A percentile compares a stretch with the other conserved stretches of the same genome.
Conservation (phyloP, 192 early-diverging fungal genomes). For the Backusella tuberculispora region DNA sequence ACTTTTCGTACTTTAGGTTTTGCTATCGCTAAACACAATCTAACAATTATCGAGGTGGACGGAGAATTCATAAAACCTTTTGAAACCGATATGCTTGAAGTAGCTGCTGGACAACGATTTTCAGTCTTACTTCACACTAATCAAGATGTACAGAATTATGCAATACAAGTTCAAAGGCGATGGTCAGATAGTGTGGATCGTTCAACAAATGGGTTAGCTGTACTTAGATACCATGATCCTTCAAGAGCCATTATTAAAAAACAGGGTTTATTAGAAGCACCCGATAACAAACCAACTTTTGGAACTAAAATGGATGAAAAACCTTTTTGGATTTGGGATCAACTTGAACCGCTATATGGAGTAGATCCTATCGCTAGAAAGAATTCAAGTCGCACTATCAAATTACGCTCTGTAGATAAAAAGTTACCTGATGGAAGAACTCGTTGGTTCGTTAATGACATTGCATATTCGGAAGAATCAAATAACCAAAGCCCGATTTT, state of each 20-base stretch:
- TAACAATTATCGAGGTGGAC: slow-evolving; percentile 61
- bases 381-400: slow-evolving; percentile 23
- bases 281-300: neutral
- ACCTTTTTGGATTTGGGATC: slow-evolving; percentile 29
- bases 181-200: slow-evolving; percentile 28
- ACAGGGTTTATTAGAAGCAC: neutral
- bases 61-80: slow-evolving; percentile 49
- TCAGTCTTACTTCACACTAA: slow-evolving; percentile 49
- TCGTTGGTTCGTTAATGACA: slow-evolving; percentile 33
- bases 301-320: neutral
- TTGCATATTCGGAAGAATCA: slow-evolving; percentile 20
- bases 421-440: slow-evolving; percentile 14
- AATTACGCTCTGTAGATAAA: slow-evolving; percentile 20
- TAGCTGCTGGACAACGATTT: slow-evolving; percentile 53
- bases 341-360: slow-evolving; percentile 22
- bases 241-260: neutral
- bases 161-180: slow-evolving; percentile 24
- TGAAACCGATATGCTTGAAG: slow-evolving; percentile 36
- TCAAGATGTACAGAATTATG: slow-evolving; percentile 35
- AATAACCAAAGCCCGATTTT: slow-evolving; percentile 18
- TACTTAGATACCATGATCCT: slow-evolving; percentile 29
- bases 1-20: slow-evolving; percentile 50
- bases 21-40: slow-evolving; percentile 50
- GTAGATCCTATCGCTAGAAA: slow-evolving; percentile 20
- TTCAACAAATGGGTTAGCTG: slow-evolving; percentile 27